These are phyloP conservation scores for Lithospermum erythrorhizon DNA, from an alignment of 257 asterid species.

Conservation along the genomic window DNA sequence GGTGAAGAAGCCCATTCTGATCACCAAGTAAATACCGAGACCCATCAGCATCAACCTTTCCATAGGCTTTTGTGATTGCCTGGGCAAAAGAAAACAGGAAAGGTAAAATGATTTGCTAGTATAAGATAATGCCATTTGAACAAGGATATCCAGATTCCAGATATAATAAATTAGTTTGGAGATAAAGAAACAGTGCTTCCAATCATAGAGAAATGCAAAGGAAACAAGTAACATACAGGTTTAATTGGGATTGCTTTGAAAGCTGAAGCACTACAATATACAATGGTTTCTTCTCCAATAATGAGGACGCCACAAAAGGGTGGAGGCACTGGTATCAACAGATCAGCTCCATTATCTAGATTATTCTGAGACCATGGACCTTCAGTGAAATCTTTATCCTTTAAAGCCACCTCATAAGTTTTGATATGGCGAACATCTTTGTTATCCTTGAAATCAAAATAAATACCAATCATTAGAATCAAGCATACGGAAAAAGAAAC, in stretches of 20 bases:
- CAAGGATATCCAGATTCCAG: not conserved
- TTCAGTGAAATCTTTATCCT: conserved; percentile 85
- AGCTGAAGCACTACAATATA: conserved; percentile 76
- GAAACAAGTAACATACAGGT: conserved; percentile 48
- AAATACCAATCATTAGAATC: not conserved
- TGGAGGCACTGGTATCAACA: conserved; percentile 87
- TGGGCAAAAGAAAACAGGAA: conserved; percentile 7
- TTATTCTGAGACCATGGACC: conserved; percentile 95
- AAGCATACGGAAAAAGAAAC: not conserved
- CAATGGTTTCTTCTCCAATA: conserved; percentile 90
- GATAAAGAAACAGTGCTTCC: conserved; percentile 9
- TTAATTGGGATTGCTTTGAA: conserved; percentile 79
- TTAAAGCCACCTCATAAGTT: conserved; percentile 81
- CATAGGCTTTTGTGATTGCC: conserved; percentile 80
- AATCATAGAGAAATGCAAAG: conserved; percentile 8
- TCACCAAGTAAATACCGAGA: conserved; percentile 88
- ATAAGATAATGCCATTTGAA: not conserved
- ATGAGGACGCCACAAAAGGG: conserved; percentile 89
- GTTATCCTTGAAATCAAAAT: conserved; percentile 41
- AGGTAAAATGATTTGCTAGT: conserved; percentile 1
- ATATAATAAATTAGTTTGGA: not conserved
- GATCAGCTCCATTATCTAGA: conserved; percentile 89
- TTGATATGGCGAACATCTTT: conserved; percentile 85
- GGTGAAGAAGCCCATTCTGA: conserved; percentile 74
- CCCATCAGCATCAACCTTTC: conserved; percentile 88